Evolutionary conservation across 805 yeast species (phyloP), one percentile per base, ranked within the genome.

Genomic region (Candida broadrunensis): DNA sequence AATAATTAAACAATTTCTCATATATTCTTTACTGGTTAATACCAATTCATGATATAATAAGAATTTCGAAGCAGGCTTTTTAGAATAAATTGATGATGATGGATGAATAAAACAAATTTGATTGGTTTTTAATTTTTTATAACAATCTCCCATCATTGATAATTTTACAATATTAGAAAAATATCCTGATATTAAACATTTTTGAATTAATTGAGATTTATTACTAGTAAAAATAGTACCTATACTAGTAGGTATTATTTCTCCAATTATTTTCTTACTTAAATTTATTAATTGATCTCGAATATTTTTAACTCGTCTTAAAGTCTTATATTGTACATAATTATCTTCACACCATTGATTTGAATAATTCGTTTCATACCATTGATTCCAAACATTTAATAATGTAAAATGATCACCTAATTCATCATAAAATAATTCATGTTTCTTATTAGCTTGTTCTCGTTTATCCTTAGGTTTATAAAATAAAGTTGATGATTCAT

Each of bases 261-360:
- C n/a, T n/a, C n/a, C n/a, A n/a, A n/a, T n/a, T n/a, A 26, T 33
- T 78, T 70, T 3, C 6, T 67, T 70, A 53, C 93, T 82, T 18
- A 88, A 65, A 14, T 73, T 61, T 33, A 70, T 73, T 21, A 91
- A 57, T 55, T 91, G 98, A 24, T 75, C 74, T 25, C 91, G 65
- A 2, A 90, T 81, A 37, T 84, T 88, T 41, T 77, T 65, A 0
- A 82, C 89, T 38, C 95, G 65, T 35, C 66, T 69, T 60, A 91
- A 61, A 0, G 93, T 77, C 50, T 85, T 77, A 59, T 80, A 83
- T 53, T 90, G 96, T 2, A 91, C 55, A 54, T 78, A 88, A 53
- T 87, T 83, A 50, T 89, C 96, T 45, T 72, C 75, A 53, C 97
- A 90, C 97, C 97, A 91, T 36, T 78, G 75, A 18, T 68, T 67